These are phyloP conservation scores for Micromonas pusilla DNA, from an alignment of 139 green algal genomes.

Conservation along the genomic window DNA sequence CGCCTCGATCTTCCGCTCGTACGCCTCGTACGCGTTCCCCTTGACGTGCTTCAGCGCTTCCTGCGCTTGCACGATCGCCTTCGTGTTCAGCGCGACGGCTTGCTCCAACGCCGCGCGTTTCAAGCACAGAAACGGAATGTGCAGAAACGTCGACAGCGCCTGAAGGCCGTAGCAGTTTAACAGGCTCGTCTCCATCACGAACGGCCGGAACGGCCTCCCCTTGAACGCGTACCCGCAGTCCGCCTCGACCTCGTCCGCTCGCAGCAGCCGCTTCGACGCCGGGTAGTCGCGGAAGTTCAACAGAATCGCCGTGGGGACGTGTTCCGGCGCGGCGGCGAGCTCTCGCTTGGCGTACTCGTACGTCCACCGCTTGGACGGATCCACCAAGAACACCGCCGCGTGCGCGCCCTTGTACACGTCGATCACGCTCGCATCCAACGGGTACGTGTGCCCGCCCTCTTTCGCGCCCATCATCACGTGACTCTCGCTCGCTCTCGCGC, in stretches of 20 bases:
- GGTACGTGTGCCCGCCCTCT: slow-evolving; percentile 15
- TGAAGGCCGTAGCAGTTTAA: slow-evolving; percentile 23
- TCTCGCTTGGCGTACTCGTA: slow-evolving; percentile 22
- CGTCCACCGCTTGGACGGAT: slow-evolving; percentile 25
- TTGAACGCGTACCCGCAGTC: neutral
- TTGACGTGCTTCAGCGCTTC: slow-evolving; percentile 2
- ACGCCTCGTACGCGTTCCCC: neutral
- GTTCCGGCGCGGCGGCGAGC: neutral
- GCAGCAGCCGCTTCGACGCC: slow-evolving; percentile 3
- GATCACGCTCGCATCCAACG: slow-evolving; percentile 6
- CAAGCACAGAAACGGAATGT: slow-evolving; percentile 22
- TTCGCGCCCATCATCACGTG: too few species aligned
- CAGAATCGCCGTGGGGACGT: slow-evolving; percentile 4
- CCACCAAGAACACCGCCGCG: slow-evolving; percentile 14
- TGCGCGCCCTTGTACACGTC: slow-evolving; percentile 20
- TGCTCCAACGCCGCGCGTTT: slow-evolving; percentile 18
- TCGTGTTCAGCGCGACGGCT: neutral
- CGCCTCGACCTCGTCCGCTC: neutral
- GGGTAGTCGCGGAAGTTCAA: slow-evolving; percentile 31
- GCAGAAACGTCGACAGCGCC: slow-evolving; percentile 24
- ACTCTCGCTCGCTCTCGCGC: neutral
- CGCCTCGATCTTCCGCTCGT: slow-evolving; percentile 6
- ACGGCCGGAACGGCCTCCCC: neutral
- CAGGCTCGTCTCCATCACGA: slow-evolving; percentile 15
- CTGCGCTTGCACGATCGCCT: slow-evolving; percentile 11